Evolutionary conservation across 1,284 basidiomycete species (phyloP).

Genomic region (Ustilago curta): DNA sequence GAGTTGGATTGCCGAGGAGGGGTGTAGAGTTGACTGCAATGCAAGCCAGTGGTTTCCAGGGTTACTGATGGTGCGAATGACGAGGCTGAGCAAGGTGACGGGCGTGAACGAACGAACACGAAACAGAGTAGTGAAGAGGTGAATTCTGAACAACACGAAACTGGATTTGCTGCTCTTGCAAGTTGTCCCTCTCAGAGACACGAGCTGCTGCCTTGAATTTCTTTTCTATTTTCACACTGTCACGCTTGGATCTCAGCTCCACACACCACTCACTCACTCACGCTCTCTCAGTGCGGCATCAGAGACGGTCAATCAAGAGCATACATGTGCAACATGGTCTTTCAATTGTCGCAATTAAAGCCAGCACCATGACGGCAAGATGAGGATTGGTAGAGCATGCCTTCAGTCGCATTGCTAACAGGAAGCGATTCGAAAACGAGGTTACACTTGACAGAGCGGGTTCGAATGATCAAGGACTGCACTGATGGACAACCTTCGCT

Average conservation of each 20-base stretch:
- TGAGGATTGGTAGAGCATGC: no score
- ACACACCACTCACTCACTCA: no score
- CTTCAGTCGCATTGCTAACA: no score
- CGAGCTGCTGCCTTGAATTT: slow-evolving; percentile 6
- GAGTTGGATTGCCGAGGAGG: not conserved
- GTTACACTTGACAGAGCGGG: no score
- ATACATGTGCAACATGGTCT: not conserved
- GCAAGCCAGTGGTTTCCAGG: slow-evolving; percentile 1
- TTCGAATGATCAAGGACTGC: no score
- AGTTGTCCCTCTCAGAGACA: not conserved
- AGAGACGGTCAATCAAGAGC: slow-evolving; percentile 4
- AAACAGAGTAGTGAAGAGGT: not conserved
- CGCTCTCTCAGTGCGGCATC: not conserved
- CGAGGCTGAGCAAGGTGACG: slow-evolving; percentile 23
- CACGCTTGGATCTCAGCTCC: slow-evolving; percentile 6
- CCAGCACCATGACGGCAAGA: not conserved
- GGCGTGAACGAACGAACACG: slow-evolving; percentile 3
- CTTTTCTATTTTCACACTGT: no score
- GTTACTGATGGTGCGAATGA: slow-evolving; percentile 1
- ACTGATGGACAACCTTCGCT: not conserved
- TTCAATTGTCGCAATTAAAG: not conserved
- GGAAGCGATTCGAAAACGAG: no score
- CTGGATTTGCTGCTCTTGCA: not conserved
- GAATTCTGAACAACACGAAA: slow-evolving; percentile 27
- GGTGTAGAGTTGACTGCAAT: slow-evolving; percentile 3